Percentiles rank a stretch among this genome's conserved stretches.
phyloP scores from a whole-genome alignment of 192 early-diverging fungal species.

The Phlyctochytrium bullatum region DNA sequence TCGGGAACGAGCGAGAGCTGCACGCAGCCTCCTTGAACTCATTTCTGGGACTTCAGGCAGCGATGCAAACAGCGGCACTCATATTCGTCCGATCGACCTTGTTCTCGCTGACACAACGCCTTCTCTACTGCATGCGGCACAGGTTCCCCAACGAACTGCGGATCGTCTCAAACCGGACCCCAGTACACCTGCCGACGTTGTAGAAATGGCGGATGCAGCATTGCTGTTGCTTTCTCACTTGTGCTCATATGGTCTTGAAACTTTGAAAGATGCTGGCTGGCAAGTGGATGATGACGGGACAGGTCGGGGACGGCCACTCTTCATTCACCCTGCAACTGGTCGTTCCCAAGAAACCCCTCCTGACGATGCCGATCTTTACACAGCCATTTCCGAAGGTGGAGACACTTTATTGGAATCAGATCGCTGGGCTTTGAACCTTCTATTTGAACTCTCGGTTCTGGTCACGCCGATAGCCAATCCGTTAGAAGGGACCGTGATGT shows the following conservation, averaged over 20 bases:
- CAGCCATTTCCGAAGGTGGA: constrained; percentile 1
- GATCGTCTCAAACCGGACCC: constrained; percentile 18
- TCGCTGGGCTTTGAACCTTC: constrained; percentile 18
- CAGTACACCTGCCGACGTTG: constrained; percentile 11
- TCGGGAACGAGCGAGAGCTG: constrained; percentile 14
- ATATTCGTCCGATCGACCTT: constrained; percentile 21
- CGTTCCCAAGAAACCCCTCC: constrained; percentile 22
- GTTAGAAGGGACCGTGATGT: constrained; percentile 19
- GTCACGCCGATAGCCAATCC: constrained; percentile 25
- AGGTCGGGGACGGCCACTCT: constrained; percentile 21
- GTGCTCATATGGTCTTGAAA: constrained; percentile 8
- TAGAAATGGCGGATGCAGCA: constrained; percentile 26
- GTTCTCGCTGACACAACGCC: constrained; percentile 24
- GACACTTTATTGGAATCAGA: constrained; percentile 5
- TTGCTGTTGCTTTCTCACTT: constrained; percentile 14
- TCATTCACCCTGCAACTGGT: constrained; percentile 21
- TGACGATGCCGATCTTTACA: constrained; percentile 1
- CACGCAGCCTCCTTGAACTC: constrained; percentile 6
- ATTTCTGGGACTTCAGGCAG: not conserved
- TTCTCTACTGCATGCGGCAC: constrained; percentile 27
- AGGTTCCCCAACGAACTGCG: constrained; percentile 13
- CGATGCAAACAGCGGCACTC: not conserved
- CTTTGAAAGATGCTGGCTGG: constrained; percentile 17
- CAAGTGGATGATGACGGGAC: constrained; percentile 31
- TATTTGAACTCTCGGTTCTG: constrained; percentile 30